Evolutionary conservation across 2,329 filamentous ascomycete genomes (phyloP), one percentile per base, ranked within the genome.

Genomic region (Epichloe hybrida): DNA sequence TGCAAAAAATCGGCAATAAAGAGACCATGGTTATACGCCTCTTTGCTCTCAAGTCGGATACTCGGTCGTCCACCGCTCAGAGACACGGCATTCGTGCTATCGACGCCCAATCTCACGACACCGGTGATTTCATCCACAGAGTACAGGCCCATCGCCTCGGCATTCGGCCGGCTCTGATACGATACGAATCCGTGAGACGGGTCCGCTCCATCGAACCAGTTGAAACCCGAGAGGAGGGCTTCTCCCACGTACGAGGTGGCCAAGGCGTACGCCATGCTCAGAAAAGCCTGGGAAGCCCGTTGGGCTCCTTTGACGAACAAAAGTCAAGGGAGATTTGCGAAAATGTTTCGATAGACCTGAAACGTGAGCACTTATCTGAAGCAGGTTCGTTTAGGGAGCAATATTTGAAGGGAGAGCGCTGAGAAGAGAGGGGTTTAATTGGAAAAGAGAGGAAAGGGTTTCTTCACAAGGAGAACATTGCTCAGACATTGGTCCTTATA

Each of bases 1-100:
- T 89, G 84, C 17, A 72, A 71, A 48, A 88, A 76, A 62, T 89
- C 85, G 21, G 84, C 72, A 47, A 89, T 80, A 57, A 88, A 80
- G 9, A 88, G 74, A 1, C 83, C 84, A 56, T 81, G 73, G 34
- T 73, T 77, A 63, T 81, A 89, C 4, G 71, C 65, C 47, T 77
- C 72, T 49, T 78, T 82, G 65, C 81, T 86, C 42, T 80, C 77
- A 12, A 89, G 65, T 15, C 85, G 77, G 39, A 89, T 76, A 55
- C 81, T 86, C 9, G 73, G 71, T 17, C 75, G 65, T n/a, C 74
- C 75, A 50, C 63, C 58, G 47, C 65, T 58, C 3, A 63, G 54
- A 2, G 56, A 56, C 54, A 71, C 72, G 2, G 50, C 62, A 48
- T 69, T 69, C 37, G 58, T 63, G 46, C 63, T 62, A 54, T 76